Base-by-base conservation (phyloP, 2,329 filamentous ascomycete genomes). In the Talaromyces sp. region DNA sequence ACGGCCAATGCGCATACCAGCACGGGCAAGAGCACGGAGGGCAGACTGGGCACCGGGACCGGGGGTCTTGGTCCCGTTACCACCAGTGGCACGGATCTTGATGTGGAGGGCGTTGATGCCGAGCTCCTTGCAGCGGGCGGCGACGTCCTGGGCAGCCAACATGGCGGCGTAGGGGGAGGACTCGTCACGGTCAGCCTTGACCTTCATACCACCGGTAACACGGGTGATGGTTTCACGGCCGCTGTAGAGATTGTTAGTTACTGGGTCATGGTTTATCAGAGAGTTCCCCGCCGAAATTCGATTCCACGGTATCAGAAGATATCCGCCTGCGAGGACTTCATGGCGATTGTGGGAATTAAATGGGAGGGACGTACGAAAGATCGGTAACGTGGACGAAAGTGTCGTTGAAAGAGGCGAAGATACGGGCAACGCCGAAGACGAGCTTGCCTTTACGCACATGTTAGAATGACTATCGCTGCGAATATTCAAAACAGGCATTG, bases 171-270 rank as follows among this genome's bases (percentile, higher is more conserved):
- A 99, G 73, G 94, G 94, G 69, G 94, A 97, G 74, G 93, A 97
- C 86, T 99, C 94, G 83, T 99, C 94, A 86, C 94, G 93, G 77
- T 99, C 92, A 80, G 92, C 92, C 89, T 99, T 99, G 87, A 99
- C 94, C 87, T 99, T 99, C 94, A 99, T 99, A 77, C 95, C 95
- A 84, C 95, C 94, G 73, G 95, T 99, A 70, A 99, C 93, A 90
- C 94, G 92, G 87, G 87, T 90, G 84, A 99, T 97, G 82, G 95
- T 99, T 89, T 99, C 94, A 82, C 94, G 94, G 83, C 94, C 94
- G 82, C 90, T 95, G 83, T 50, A 56, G 17, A 24, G 14, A 20
- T 13, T 27, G 10, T 41, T 24, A n/a, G n/a, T 16, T 22, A 14
- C 41, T 33, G 16, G 20, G 14, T 24, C 14, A 14, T 35, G 9